These are phyloP conservation scores for Larix kaempferi DNA, from an alignment of 75 land plant genomes.

Conservation along the genomic window DNA sequence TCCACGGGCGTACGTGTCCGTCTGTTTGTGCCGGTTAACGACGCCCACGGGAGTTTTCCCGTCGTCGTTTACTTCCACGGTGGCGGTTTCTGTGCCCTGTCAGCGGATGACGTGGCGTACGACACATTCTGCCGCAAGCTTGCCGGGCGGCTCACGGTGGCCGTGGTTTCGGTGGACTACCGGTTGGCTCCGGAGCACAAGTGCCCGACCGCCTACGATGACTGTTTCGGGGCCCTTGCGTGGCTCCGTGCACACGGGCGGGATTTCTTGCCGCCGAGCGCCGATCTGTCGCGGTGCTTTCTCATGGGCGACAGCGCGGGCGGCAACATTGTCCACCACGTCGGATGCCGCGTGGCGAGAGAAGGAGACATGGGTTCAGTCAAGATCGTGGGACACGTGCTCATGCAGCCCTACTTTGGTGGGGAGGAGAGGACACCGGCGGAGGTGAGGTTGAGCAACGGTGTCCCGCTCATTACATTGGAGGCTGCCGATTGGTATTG, in stretches of 20 bases:
- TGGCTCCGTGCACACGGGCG: slow-evolving; percentile 18
- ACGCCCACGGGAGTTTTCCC: slow-evolving; percentile 25
- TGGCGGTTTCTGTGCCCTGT: slow-evolving; percentile 63
- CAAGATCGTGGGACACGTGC: slow-evolving; percentile 28
- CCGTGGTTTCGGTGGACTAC: slow-evolving; percentile 77
- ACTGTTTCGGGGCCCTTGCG: slow-evolving; percentile 49
- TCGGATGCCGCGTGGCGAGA: slow-evolving; percentile 22
- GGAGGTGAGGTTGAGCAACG: slow-evolving; percentile 22
- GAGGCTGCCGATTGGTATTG: slow-evolving; percentile 54
- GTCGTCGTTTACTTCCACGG: slow-evolving; percentile 85
- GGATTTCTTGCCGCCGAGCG: slow-evolving; percentile 6
- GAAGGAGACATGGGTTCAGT: slow-evolving; percentile 6
- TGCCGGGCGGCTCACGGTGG: slow-evolving; percentile 32
- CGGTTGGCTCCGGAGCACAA: slow-evolving; percentile 70
- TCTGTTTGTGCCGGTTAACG: slow-evolving; percentile 40
- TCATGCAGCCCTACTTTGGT: slow-evolving; percentile 61
- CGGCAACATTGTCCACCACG: slow-evolving; percentile 57
- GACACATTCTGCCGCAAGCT: slow-evolving; percentile 59
- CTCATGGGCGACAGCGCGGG: slow-evolving; percentile 65
- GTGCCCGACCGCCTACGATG: slow-evolving; percentile 70
- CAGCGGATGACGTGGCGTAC: slow-evolving; percentile 32
- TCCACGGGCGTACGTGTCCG: slow-evolving; percentile 60
- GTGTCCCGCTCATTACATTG: slow-evolving; percentile 20
- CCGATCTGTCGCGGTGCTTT: slow-evolving; percentile 37
- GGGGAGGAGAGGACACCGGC: slow-evolving; percentile 58